Conservation (phyloP, 768 basidiomycete genomes). For the Xerocomus brunneocitrinus region DNA sequence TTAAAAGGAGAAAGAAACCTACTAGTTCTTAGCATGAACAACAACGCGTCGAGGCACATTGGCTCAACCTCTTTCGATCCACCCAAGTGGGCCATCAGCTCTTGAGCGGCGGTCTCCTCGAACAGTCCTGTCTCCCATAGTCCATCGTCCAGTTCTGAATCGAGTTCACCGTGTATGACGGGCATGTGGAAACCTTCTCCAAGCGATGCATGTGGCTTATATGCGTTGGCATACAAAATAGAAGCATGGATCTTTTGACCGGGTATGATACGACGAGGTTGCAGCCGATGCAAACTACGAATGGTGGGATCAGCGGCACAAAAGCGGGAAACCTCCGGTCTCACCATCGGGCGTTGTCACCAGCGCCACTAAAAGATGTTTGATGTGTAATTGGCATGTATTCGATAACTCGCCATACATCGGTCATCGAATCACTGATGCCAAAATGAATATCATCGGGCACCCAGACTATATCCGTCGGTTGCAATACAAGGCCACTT, state of each 20-base stretch:
- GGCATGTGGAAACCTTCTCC: constrained; percentile 24
- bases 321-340: background rate
- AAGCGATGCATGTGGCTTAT: constrained; percentile 13
- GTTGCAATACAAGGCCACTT: constrained; percentile 23
- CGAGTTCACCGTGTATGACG: background rate
- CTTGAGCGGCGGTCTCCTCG: constrained; percentile 12
- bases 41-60: constrained; percentile 12
- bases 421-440: constrained; percentile 17
- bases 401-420: constrained; percentile 13
- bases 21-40: constrained; percentile 21
- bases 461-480: constrained; percentile 23
- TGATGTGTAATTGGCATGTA: constrained; percentile 20
- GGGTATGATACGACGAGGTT: constrained; percentile 25
- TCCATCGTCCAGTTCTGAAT: background rate
- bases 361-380: constrained; percentile 16
- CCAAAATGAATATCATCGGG: constrained; percentile 24
- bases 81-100: constrained; percentile 7
- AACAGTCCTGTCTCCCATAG: constrained; percentile 21
- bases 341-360: constrained; percentile 15
- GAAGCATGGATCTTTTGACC: constrained; percentile 25
- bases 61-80: constrained; percentile 8
- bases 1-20: background rate
- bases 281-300: constrained; percentile 10
- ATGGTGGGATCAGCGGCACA: background rate
- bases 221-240: constrained; percentile 17